phyloP scores from a whole-genome alignment of 352 stramenopile species.

The Phytophthora lateralis region DNA sequence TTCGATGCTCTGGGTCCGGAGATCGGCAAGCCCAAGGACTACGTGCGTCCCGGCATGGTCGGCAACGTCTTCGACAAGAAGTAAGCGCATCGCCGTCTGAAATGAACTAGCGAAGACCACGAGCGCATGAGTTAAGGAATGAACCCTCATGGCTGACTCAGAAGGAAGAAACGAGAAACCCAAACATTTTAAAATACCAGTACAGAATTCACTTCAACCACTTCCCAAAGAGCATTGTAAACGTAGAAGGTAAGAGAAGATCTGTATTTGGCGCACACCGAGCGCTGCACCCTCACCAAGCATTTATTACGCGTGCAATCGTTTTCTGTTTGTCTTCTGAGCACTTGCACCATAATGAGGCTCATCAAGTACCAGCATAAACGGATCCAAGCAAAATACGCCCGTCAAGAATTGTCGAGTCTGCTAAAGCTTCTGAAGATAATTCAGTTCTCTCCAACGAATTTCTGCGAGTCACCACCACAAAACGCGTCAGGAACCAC shows the following conservation, averaged over 20 bases:
- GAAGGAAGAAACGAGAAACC: conserved; percentile 8
- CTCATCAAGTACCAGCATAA: conserved; percentile 16
- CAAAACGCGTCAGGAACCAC: background rate
- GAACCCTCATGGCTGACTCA: conserved; percentile 5
- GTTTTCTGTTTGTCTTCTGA: conserved; percentile 25
- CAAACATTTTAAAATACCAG: conserved; percentile 7
- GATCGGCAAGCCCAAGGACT: conserved; percentile 79
- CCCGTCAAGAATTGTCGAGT: conserved; percentile 4
- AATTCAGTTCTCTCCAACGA: conserved; percentile 68
- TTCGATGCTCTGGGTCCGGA: conserved; percentile 91
- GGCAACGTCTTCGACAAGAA: conserved; percentile 55
- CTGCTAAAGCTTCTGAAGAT: conserved; percentile 16
- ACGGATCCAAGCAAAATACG: conserved; percentile 17
- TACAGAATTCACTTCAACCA: conserved; percentile 4
- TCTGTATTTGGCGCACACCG: conserved; percentile 20
- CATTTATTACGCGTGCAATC: conserved; percentile 27
- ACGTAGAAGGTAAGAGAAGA: background rate
- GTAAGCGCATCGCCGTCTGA: conserved; percentile 18
- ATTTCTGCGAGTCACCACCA: conserved; percentile 42
- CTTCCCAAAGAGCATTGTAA: too few species aligned
- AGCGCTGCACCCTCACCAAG: conserved; percentile 2
- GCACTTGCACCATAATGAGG: conserved; percentile 21
- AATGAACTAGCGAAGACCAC: conserved; percentile 10
- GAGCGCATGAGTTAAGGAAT: conserved; percentile 5
- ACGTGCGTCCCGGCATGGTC: conserved; percentile 89